These are phyloP conservation scores for Schoenoplectus triqueter DNA, from an alignment of 202 grass and related monocot genomes.

Conservation along the genomic window DNA sequence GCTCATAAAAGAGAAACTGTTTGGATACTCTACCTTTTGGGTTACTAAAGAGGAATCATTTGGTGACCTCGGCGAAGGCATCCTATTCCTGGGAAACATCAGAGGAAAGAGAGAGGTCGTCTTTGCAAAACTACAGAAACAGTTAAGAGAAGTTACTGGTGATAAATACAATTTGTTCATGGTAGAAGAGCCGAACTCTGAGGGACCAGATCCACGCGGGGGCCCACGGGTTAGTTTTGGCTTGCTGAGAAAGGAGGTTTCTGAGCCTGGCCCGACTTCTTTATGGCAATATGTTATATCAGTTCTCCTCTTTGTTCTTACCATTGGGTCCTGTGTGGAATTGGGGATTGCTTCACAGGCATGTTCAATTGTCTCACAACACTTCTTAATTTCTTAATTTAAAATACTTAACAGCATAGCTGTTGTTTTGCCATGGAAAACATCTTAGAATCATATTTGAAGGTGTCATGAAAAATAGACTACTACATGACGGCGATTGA, in stretches of 20 bases:
- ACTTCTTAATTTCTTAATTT: neutral
- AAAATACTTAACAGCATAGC: neutral
- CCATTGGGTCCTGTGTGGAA: constrained; percentile 85
- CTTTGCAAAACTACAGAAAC: constrained; percentile 76
- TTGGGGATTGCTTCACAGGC: constrained; percentile 98
- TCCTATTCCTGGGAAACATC: constrained; percentile 92
- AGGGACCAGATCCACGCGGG: constrained; percentile 85
- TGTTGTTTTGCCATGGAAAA: neutral
- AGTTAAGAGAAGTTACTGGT: constrained; percentile 75
- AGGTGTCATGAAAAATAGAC: neutral
- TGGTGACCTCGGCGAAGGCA: constrained; percentile 93
- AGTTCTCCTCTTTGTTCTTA: constrained; percentile 83
- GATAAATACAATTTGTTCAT: constrained; percentile 97
- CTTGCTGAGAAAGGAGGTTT: constrained; percentile 93
- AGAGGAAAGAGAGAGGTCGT: constrained; percentile 84
- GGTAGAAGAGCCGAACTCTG: constrained; percentile 95
- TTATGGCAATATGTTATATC: constrained; percentile 99
- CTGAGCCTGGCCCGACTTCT: constrained; percentile 89
- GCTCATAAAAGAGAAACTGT: constrained; percentile 90
- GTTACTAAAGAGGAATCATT: constrained; percentile 96
- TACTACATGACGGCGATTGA: neutral
- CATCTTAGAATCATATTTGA: neutral
- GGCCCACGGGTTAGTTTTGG: constrained; percentile 93
- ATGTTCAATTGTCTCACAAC: constrained; percentile 14
- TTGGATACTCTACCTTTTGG: constrained; percentile 99